These are phyloP conservation scores for Aspergillus saccharolyticus DNA, from an alignment of 495 filamentous ascomycete genomes.

Conservation along the genomic window DNA sequence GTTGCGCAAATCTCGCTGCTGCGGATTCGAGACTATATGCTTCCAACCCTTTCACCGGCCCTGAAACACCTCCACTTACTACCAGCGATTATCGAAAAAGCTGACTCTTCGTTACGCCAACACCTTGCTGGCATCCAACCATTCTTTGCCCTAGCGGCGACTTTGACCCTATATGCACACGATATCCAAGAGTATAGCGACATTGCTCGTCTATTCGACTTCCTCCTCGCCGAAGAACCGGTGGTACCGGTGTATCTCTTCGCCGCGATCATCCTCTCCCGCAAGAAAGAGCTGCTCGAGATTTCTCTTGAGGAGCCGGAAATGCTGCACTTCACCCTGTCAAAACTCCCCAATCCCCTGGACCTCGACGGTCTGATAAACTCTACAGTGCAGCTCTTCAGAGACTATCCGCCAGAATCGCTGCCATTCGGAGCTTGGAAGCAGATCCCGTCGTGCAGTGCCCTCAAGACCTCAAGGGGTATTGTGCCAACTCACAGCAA, in stretches of 20 bases:
- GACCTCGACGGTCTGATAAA: constrained; percentile 74
- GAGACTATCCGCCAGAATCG: constrained; percentile 64
- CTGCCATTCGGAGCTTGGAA: constrained; percentile 62
- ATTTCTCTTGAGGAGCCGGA: constrained; percentile 82
- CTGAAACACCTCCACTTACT: constrained; percentile 78
- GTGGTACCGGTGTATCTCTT: constrained; percentile 87
- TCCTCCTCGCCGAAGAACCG: constrained; percentile 76
- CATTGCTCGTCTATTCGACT: constrained; percentile 87
- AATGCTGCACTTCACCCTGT: constrained; percentile 85
- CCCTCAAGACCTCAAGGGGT: constrained; percentile 73
- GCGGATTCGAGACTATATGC: constrained; percentile 95
- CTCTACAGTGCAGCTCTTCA: constrained; percentile 57
- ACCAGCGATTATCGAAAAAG: constrained; percentile 67
- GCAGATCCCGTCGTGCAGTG: constrained; percentile 64
- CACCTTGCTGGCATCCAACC: constrained; percentile 77
- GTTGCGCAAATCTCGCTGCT: constrained; percentile 78
- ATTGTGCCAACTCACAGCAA: constrained; percentile 43
- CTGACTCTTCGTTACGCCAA: constrained; percentile 59
- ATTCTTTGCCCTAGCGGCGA: constrained; percentile 87
- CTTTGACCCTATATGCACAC: constrained; percentile 91
- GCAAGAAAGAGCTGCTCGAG: constrained; percentile 75
- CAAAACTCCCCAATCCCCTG: constrained; percentile 79
- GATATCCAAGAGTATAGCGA: constrained; percentile 86
- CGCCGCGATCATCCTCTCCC: constrained; percentile 75
- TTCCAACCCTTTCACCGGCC: constrained; percentile 78